Evolutionary conservation across 140 eudicot species (phyloP), one percentile per base, ranked within the genome.

Genomic region (Cichorium intybus): DNA sequence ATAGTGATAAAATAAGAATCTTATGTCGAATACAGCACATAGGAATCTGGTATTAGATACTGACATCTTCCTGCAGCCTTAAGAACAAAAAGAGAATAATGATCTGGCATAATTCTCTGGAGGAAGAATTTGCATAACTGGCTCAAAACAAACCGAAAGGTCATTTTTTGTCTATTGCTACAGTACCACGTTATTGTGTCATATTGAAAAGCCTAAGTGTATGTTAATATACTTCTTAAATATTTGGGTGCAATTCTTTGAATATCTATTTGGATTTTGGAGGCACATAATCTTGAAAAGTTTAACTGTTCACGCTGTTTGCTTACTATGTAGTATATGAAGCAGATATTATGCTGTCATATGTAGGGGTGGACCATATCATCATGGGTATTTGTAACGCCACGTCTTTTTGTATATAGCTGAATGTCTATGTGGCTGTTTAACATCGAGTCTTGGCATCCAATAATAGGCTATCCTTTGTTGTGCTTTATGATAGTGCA

Each of bases 71-170:
- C 60, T 66, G 73, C 77, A 56, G 77, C 77, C 64, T 59, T 59
- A 57, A 22, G 56, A 70, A 62, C 67, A 21, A 69, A 33, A 77
- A 74, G 46, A 65, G 48, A 66, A 48, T 20, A 7, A 12, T 14
- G 48, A 48, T 48, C 24, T 48, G 54, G 17, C 54, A 48, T 48
- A 48, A 56, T 70, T 53, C 27, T 28, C 69, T 63, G 39, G 28
- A 45, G 46, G 50, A 35, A 70, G 67, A 59, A 31, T 71, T 39
- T 50, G 75, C 71, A 72, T 61, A 72, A 60, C 12, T 67, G 72
- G 75, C 82, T 78, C 63, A 51, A 66, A 60, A 72, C 68, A 20
- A 46, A 60, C 27, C 68, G 60, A 78, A 78, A 79, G 50, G 79
- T 39, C 82, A 34, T 51, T 60, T 72, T 7, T 62, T 11, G 27